Conservation (phyloP, 1,139 yeast genomes). For the Candida buenavistaensis region DNA sequence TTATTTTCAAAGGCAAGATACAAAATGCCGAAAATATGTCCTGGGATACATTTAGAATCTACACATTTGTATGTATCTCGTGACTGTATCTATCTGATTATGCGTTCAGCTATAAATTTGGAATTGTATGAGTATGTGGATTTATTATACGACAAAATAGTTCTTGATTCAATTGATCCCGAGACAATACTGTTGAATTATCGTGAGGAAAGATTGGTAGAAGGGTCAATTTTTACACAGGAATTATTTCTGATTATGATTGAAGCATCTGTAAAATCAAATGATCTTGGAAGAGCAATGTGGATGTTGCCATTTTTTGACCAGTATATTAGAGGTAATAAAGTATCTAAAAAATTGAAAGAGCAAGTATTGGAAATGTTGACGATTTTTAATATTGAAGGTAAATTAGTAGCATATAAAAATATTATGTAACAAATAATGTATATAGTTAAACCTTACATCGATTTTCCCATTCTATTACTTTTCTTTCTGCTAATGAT, state of each 20-base stretch:
- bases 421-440: slow-evolving; percentile 10
- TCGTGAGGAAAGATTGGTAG: slow-evolving; percentile 10
- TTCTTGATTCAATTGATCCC: slow-evolving; percentile 26
- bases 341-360: slow-evolving; percentile 12
- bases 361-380: slow-evolving; percentile 18
- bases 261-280: slow-evolving; percentile 22
- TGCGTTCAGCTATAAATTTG: slow-evolving; percentile 31
- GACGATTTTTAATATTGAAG: slow-evolving; percentile 24
- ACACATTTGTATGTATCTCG: slow-evolving; percentile 9
- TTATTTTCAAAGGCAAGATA: slow-evolving; percentile 33
- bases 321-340: slow-evolving; percentile 18
- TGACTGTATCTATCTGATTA: slow-evolving; percentile 24
- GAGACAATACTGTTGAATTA: slow-evolving; percentile 14
- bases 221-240: slow-evolving; percentile 23
- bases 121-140: slow-evolving; percentile 33
- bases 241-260: slow-evolving; percentile 27
- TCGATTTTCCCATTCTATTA: too few species aligned
- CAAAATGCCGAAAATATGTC: slow-evolving; percentile 11
- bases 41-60: slow-evolving; percentile 14
- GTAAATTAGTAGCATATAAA: slow-evolving; percentile 24
- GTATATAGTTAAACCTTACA: too few species aligned
- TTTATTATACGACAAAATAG: slow-evolving; percentile 33
- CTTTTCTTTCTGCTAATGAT: too few species aligned
- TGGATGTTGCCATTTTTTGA: slow-evolving; percentile 44
- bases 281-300: slow-evolving; percentile 37